Evolutionary conservation across 805 yeast species (phyloP), one percentile per base, ranked within the genome.

Genomic region (Wickerhamiella occidentalis): DNA sequence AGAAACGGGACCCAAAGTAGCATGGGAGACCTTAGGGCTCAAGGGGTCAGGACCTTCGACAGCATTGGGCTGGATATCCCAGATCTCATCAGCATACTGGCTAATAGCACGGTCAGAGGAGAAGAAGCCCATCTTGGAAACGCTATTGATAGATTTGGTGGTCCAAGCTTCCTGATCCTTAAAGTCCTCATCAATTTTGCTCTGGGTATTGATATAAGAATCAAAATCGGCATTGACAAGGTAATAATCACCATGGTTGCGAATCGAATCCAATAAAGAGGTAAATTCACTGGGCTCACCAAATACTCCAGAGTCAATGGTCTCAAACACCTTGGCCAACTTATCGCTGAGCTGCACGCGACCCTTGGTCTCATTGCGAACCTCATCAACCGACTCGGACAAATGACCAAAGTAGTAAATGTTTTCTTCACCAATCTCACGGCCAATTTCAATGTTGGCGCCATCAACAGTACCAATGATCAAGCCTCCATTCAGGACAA

Each of bases 401-500:
- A 88, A 75, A 61, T 84, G 85, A 62, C 96, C 96, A 64, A 87
- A 87, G 63, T 87, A 71, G 70, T 87, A 87, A 64, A 88, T 85
- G 64, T 87, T 85, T 46, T 87, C 94, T 61, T 87, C 94, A 46
- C 95, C 95, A 57, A 88, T 77, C 68, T 88, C 96, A 58, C 95
- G 77, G 18, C 95, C 85, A 64, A 87, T 85, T 68, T 87, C 96
- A 45, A 88, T 94, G 62, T 88, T 87, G 55, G 96, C 96, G 62
- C 96, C 96, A 63, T 87, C 96, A 56, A 87, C 95, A 11, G 96
- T 88, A 64, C 96, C 96, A 55, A 87, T 80, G 58, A 87, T 84
- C 55, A 87, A 75, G 46, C 96, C 96, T 67, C 96, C 96, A 62
- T 86, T 87, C 68, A 87, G 71, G 21, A 86, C 95, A 64, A 87